A percentile compares a stretch with the other conserved stretches of the same genome.
These are phyloP conservation scores for Blastobotrys elegans DNA, from an alignment of 1,139 yeast species.

Conservation along the genomic window DNA sequence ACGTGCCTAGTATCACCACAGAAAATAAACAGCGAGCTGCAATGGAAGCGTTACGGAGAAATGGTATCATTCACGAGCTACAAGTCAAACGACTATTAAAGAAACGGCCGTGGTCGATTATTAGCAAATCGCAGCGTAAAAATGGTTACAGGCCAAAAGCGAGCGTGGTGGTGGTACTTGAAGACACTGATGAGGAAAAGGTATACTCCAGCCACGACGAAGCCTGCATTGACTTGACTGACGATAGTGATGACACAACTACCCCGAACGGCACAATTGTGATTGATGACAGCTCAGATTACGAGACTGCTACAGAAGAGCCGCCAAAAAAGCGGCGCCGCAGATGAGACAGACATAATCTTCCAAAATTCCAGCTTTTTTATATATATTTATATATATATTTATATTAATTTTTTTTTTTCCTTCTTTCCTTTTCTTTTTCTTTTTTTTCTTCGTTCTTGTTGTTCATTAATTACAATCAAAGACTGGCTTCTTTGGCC, in stretches of 20 bases:
- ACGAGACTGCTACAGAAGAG: background rate
- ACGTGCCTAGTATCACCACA: background rate
- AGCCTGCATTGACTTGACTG: background rate
- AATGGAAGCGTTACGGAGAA: background rate
- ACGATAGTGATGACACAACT: background rate
- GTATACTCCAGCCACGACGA: background rate
- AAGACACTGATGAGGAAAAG: background rate
- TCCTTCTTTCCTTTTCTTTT: background rate
- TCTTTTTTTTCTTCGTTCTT: background rate
- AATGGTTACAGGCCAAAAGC: background rate
- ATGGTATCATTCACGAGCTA: background rate
- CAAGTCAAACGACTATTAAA: background rate
- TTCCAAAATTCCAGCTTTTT: no score
- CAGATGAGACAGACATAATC: no score
- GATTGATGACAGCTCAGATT: background rate
- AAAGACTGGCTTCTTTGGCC: background rate
- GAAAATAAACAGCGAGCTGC: background rate
- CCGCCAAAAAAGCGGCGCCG: background rate
- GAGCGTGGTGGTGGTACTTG: background rate
- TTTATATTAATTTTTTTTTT: no score
- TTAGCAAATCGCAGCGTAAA: background rate
- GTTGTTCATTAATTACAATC: background rate
- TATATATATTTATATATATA: no score
- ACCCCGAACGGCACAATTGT: conserved; percentile 1
- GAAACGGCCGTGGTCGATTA: background rate